Percentiles rank a stretch among this genome's conserved stretches.
Conservation (phyloP, 768 basidiomycete species). For the Asterophora lycoperdoides region DNA sequence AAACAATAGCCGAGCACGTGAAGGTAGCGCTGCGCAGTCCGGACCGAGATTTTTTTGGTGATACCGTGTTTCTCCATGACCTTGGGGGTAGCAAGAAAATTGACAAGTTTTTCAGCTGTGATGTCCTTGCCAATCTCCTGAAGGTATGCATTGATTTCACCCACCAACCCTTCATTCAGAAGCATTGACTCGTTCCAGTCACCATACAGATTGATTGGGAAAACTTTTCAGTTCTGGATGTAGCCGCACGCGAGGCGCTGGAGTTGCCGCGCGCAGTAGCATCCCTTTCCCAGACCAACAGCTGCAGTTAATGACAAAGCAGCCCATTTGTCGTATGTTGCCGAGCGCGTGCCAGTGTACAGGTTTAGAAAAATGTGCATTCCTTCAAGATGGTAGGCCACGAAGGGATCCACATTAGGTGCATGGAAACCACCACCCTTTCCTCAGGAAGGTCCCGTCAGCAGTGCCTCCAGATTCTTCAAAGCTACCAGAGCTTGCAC, state of each 20-base stretch:
- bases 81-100: constrained; percentile 16
- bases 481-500: too few relatives aligned
- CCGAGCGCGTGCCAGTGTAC: too few relatives aligned
- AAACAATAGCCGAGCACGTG: not conserved
- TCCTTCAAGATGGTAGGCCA: too few relatives aligned
- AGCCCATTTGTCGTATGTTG: too few relatives aligned
- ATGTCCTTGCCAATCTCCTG: constrained; percentile 23
- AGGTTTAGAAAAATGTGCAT: too few relatives aligned
- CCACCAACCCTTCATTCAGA: constrained; percentile 28
- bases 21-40: constrained; percentile 1
- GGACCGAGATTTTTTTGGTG: not conserved
- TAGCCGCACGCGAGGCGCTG: constrained; percentile 13
- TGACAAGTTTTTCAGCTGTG: constrained; percentile 19
- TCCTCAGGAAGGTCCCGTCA: too few relatives aligned
- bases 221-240: constrained; percentile 14
- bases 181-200: constrained; percentile 26
- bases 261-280: constrained; percentile 4
- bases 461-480: too few relatives aligned
- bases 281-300: not conserved
- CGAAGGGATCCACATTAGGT: too few relatives aligned
- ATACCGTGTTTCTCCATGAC: constrained; percentile 1
- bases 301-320: too few relatives aligned
- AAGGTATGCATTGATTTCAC: constrained; percentile 22
- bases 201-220: constrained; percentile 28
- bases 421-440: too few relatives aligned